These are phyloP conservation scores for Uncinocarpus reesii DNA, from an alignment of 2,329 filamentous ascomycete species.

Conservation along the genomic window DNA sequence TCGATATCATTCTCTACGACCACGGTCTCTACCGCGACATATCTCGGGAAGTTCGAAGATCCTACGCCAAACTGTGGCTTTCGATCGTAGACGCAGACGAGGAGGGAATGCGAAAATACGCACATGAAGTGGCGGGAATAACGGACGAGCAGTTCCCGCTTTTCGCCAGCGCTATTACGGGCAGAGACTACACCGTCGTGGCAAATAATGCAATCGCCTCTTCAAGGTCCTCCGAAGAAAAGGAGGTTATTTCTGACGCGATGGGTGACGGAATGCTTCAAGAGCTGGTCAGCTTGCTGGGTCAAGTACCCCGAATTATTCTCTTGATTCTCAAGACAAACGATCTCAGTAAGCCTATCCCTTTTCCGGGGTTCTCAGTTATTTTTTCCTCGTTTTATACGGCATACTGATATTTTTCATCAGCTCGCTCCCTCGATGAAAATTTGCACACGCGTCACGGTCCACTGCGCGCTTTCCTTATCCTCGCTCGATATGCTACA, in stretches of 20 bases:
- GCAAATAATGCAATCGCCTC: conserved; percentile 46
- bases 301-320: conserved; percentile 82
- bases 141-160: conserved; percentile 84
- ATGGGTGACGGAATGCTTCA: conserved; percentile 80
- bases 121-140: conserved; percentile 79
- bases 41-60: conserved; percentile 62
- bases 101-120: conserved; percentile 73
- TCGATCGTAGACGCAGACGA: conserved; percentile 88
- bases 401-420: too few species aligned
- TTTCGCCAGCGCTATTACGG: conserved; percentile 93
- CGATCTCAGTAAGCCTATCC: conserved; percentile 57
- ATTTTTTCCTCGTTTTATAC: not conserved
- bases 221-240: conserved; percentile 62
- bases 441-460: conserved; percentile 51
- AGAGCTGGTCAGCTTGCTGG: conserved; percentile 77
- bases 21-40: conserved; percentile 95
- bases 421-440: conserved; percentile 79
- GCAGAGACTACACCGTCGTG: conserved; percentile 75
- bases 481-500: conserved; percentile 54
- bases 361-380: conserved; percentile 10
- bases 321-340: conserved; percentile 96
- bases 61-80: conserved; percentile 95
- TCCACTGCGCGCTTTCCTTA: conserved; percentile 52
- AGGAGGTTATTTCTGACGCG: conserved; percentile 72
- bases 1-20: conserved; percentile 93